Conservation (phyloP, 2,329 filamentous ascomycete species). For the Orbilia oligospora region DNA sequence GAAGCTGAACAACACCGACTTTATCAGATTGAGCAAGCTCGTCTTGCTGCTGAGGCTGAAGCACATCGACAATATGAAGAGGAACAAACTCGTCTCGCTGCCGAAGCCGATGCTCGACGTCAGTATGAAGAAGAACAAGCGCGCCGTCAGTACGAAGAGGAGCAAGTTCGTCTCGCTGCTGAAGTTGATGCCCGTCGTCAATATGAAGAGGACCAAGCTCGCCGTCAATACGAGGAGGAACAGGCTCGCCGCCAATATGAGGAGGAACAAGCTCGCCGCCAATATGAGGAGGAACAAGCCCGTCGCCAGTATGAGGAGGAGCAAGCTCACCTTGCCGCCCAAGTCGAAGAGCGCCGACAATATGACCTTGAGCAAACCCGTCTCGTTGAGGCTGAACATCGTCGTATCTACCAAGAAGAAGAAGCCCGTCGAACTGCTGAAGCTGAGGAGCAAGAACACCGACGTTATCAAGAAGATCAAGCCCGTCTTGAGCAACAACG, state of each 20-base stretch:
- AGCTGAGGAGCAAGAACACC: slow-evolving; percentile 38
- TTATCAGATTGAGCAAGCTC: slow-evolving; percentile 27
- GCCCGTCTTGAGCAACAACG: slow-evolving; percentile 23
- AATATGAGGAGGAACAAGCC: slow-evolving; percentile 3
- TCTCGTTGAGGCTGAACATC: slow-evolving; percentile 25
- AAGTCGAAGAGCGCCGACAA: slow-evolving; percentile 15
- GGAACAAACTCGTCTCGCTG: slow-evolving; percentile 25
- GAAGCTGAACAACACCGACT: slow-evolving; percentile 30
- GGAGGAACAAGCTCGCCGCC: slow-evolving; percentile 23
- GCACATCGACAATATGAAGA: slow-evolving; percentile 12
- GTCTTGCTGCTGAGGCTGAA: slow-evolving; percentile 30
- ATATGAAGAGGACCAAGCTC: slow-evolving; percentile 32
- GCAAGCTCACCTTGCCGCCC: slow-evolving; percentile 26
- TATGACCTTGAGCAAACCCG: slow-evolving; percentile 15
- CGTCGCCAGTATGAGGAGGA: slow-evolving; percentile 14
- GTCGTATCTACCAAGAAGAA: slow-evolving; percentile 25
- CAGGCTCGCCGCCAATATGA: slow-evolving; percentile 8
- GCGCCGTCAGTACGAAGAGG: neutral
- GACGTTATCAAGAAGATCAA: slow-evolving; percentile 36
- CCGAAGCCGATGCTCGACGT: slow-evolving; percentile 33
- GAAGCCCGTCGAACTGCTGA: slow-evolving; percentile 32
- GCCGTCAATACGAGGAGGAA: slow-evolving; percentile 19
- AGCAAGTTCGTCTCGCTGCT: slow-evolving; percentile 31
- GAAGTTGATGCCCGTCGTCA: slow-evolving; percentile 28
- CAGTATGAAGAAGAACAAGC: slow-evolving; percentile 23